Conservation (phyloP, 768 basidiomycete genomes). For the Tylopilus cervinicoccineus region DNA sequence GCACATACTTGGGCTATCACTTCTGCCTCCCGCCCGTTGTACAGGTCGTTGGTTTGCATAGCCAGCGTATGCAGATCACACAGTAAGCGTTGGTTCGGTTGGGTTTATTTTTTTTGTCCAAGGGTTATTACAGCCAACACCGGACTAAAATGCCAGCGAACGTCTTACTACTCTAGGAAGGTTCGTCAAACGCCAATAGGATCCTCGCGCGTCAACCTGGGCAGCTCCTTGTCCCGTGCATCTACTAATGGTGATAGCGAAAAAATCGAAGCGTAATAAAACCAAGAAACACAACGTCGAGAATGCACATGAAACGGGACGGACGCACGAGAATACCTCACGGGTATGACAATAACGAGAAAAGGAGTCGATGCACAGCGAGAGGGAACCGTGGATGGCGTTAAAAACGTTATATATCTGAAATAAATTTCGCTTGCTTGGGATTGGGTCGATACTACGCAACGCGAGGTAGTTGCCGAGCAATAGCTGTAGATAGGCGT, state of each 20-base stretch:
- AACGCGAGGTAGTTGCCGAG: slow-evolving; percentile 24
- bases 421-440: slow-evolving; percentile 33
- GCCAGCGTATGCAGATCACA: not conserved
- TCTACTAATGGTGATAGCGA: slow-evolving; percentile 5
- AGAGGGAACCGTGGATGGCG: slow-evolving; percentile 23
- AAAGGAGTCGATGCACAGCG: slow-evolving; percentile 22
- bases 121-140: slow-evolving; percentile 30
- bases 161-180: slow-evolving; percentile 25
- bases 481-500: slow-evolving; percentile 31
- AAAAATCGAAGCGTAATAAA: slow-evolving; percentile 13
- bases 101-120: slow-evolving; percentile 15
- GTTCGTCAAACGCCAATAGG: slow-evolving; percentile 15
- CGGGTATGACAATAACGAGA: slow-evolving; percentile 15
- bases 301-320: slow-evolving; percentile 14
- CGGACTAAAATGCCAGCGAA: slow-evolving; percentile 26
- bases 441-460: slow-evolving; percentile 20
- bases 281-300: slow-evolving; percentile 25
- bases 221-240: slow-evolving; percentile 15
- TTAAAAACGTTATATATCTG: slow-evolving; percentile 34
- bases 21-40: slow-evolving; percentile 29
- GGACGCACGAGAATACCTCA: slow-evolving; percentile 19
- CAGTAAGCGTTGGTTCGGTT: not conserved
- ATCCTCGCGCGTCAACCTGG: slow-evolving; percentile 16
- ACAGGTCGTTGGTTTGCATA: slow-evolving; percentile 21
- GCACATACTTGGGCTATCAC: slow-evolving; percentile 25